Evolutionary conservation across 2,329 filamentous ascomycete species (phyloP).

Genomic region (Arthrobotrys entomopaga): DNA sequence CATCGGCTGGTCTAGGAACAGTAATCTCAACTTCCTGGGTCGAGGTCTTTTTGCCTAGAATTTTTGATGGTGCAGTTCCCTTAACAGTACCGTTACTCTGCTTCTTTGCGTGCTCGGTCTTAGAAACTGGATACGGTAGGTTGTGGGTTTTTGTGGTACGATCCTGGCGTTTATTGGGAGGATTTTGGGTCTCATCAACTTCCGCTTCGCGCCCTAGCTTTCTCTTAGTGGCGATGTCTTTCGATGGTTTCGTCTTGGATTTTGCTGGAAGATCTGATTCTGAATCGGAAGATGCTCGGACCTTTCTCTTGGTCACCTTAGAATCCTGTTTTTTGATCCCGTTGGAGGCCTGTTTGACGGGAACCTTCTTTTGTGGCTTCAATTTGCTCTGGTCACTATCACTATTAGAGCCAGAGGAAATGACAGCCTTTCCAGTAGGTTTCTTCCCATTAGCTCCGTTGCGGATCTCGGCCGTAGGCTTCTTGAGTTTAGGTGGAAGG

Average conservation of each 20-base stretch:
- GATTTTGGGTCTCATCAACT: conserved; percentile 14
- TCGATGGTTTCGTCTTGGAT: conserved; percentile 25
- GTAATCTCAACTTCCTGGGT: conserved; percentile 4
- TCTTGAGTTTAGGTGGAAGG: conserved; percentile 6
- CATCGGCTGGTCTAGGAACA: conserved; percentile 9
- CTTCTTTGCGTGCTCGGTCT: conserved; percentile 1
- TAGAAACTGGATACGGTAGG: conserved; percentile 8
- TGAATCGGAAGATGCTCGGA: conserved; percentile 24
- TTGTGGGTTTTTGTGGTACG: conserved; percentile 18
- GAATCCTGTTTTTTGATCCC: background rate
- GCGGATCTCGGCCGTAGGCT: background rate
- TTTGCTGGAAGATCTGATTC: conserved; percentile 18
- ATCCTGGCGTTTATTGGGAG: conserved; percentile 32
- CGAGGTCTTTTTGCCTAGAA: background rate
- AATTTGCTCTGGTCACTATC: conserved; percentile 11
- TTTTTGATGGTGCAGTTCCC: background rate
- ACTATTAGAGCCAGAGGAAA: background rate
- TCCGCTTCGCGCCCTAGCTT: conserved; percentile 24
- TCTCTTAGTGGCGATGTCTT: conserved; percentile 20
- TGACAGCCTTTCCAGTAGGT: background rate
- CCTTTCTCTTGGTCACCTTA: conserved; percentile 31
- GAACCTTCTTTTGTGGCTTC: background rate
- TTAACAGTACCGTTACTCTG: background rate
- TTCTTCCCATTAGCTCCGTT: conserved; percentile 3
- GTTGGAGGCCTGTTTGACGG: background rate